Percentiles rank a stretch among this genome's conserved stretches.
These are phyloP conservation scores for Taphrina confusa DNA, from an alignment of 1,139 yeast species.

Conservation along the genomic window DNA sequence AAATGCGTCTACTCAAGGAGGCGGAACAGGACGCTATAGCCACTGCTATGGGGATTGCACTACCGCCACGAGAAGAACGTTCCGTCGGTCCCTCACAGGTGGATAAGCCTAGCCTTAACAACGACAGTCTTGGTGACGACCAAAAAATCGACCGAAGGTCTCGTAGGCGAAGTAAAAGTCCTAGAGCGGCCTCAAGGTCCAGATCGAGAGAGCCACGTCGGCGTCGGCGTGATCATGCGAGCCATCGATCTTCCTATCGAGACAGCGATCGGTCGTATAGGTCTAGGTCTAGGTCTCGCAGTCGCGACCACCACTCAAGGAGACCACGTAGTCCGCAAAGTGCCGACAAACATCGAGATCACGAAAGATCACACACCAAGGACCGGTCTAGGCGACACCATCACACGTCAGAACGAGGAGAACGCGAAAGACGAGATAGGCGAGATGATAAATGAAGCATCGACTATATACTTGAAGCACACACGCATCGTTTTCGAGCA, in stretches of 20 bases:
- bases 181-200: background rate
- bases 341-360: background rate
- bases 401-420: background rate
- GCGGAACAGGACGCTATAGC: constrained; percentile 43
- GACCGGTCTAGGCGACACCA: background rate
- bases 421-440: background rate
- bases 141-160: background rate
- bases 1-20: constrained; percentile 39
- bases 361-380: background rate
- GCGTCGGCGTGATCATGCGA: background rate
- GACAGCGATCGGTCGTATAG: background rate
- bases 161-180: background rate
- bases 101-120: background rate
- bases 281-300: background rate
- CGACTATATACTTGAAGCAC: too few relatives aligned
- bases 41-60: constrained; percentile 37
- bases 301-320: background rate
- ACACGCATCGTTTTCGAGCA: too few relatives aligned
- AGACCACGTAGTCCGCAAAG: background rate
- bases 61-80: background rate
- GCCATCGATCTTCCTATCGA: background rate
- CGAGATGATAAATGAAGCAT: background rate
- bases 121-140: background rate
- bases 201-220: background rate
- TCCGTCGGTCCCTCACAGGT: background rate